These are phyloP conservation scores for Hanseniaspora valbyensis DNA, from an alignment of 805 yeast species.

Conservation along the genomic window DNA sequence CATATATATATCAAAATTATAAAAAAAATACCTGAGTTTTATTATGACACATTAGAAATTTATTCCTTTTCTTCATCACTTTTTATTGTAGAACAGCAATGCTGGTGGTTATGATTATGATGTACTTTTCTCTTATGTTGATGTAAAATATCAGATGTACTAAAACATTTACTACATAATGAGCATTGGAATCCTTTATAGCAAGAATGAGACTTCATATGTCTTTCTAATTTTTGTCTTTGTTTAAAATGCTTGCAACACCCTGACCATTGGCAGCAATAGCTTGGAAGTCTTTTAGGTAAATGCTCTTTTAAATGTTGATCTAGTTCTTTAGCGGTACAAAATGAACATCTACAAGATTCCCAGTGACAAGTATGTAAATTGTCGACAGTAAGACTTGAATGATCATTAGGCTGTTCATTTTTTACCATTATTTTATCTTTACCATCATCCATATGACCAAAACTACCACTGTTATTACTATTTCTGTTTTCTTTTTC, in stretches of 20 bases:
- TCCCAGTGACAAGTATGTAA: conserved; percentile 24
- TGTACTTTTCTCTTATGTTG: conserved; percentile 56
- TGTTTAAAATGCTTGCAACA: conserved; percentile 70
- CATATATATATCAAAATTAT: conserved; percentile 30
- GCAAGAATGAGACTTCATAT: conserved; percentile 78
- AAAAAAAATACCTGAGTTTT: too few species aligned
- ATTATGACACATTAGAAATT: too few species aligned
- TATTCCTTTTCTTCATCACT: background rate
- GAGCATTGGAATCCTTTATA: conserved; percentile 68
- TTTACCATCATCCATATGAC: too few species aligned
- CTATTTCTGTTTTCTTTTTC: background rate
- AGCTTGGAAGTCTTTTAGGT: conserved; percentile 58
- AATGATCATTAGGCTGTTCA: too few species aligned
- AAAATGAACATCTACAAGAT: conserved; percentile 42
- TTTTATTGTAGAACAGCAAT: too few species aligned
- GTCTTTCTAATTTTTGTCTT: conserved; percentile 76
- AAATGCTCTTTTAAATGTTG: conserved; percentile 63
- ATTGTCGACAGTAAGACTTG: background rate
- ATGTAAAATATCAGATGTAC: conserved; percentile 62
- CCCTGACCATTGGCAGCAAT: conserved; percentile 66
- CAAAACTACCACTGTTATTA: background rate
- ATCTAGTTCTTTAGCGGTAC: conserved; percentile 50
- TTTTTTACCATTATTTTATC: too few species aligned
- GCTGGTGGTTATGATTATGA: too few species aligned
- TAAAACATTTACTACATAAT: conserved; percentile 58